Percentiles rank a stretch among this genome's conserved stretches.
These are phyloP conservation scores for Vitis hybrid DNA, from an alignment of 177 flowering plant genomes.

Conservation along the genomic window DNA sequence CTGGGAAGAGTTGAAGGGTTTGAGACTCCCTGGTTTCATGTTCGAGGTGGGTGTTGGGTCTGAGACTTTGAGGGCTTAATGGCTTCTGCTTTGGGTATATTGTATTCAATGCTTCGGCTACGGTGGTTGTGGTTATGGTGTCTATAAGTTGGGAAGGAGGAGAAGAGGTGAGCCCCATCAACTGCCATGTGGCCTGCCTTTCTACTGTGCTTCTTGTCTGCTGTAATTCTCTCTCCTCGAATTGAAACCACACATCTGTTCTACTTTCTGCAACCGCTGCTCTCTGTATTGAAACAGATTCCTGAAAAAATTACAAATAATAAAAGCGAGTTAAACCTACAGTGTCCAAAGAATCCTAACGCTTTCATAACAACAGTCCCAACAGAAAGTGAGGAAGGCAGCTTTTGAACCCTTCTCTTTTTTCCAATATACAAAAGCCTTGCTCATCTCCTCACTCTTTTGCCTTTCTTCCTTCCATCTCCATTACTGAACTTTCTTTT, in stretches of 20 bases:
- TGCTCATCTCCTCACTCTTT: conserved; percentile 11
- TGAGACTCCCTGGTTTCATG: conserved; percentile 22
- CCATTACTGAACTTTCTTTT: too few species aligned
- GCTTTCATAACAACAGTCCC: conserved; percentile 29
- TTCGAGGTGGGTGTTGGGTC: background rate
- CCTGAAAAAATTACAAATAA: conserved; percentile 21
- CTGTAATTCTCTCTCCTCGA: conserved; percentile 33
- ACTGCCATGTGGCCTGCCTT: conserved; percentile 41
- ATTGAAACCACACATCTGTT: conserved; percentile 37
- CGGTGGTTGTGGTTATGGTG: conserved; percentile 9
- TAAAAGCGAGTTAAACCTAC: background rate
- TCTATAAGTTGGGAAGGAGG: conserved; percentile 14
- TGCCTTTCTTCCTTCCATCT: background rate
- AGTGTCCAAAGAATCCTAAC: background rate
- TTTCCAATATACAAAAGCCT: conserved; percentile 43
- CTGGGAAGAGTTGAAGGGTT: conserved; percentile 66
- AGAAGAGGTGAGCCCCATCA: conserved; percentile 26
- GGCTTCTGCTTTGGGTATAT: conserved; percentile 7
- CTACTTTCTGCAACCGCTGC: conserved; percentile 26
- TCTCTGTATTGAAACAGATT: conserved; percentile 31
- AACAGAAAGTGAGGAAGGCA: conserved; percentile 52
- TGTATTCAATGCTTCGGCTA: background rate
- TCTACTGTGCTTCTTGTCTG: conserved; percentile 18
- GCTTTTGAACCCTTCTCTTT: conserved; percentile 47
- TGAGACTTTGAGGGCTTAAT: conserved; percentile 3